A percentile compares a stretch with the other conserved stretches of the same genome.
phyloP scores from a whole-genome alignment of 2,329 filamentous ascomycete species.

The Neofusicoccum kwambonambiense region DNA sequence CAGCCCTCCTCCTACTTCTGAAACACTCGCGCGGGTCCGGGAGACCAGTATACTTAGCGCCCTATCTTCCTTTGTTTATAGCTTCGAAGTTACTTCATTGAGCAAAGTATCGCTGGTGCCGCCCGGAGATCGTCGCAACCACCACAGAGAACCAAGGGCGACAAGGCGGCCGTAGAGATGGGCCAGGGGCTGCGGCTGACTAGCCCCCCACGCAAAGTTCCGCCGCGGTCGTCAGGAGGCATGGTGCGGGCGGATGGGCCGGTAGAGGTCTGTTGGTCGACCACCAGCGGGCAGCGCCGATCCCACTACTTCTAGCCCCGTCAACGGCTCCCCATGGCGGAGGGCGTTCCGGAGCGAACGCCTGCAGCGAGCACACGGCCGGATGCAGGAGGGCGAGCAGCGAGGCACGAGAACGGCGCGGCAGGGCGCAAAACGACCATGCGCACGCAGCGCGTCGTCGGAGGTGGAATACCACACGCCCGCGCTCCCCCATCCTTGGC shows the following conservation, averaged over 20 bases:
- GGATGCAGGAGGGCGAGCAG: not conserved
- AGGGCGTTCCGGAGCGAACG: not conserved
- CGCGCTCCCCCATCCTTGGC: too few relatives aligned
- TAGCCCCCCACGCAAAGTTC: not conserved
- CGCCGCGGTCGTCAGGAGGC: not conserved
- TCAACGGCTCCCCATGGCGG: constrained; percentile 11
- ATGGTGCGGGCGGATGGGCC: not conserved
- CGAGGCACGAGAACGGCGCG: not conserved
- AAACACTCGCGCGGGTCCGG: not conserved
- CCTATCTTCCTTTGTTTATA: not conserved
- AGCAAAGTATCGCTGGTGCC: not conserved
- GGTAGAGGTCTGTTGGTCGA: not conserved
- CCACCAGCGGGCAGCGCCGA: not conserved
- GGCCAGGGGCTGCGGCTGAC: not conserved
- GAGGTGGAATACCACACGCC: too few relatives aligned
- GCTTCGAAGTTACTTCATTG: not conserved
- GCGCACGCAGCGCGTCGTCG: not conserved
- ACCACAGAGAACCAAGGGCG: not conserved
- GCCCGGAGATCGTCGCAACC: not conserved
- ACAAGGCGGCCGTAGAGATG: not conserved
- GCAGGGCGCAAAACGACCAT: not conserved
- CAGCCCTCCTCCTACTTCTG: not conserved
- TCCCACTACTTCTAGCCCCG: too few relatives aligned
- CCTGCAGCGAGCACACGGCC: not conserved
- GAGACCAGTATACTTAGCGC: not conserved